These are phyloP conservation scores for Volvariella surrecta DNA, from an alignment of 1,284 basidiomycete species.

Conservation along the genomic window DNA sequence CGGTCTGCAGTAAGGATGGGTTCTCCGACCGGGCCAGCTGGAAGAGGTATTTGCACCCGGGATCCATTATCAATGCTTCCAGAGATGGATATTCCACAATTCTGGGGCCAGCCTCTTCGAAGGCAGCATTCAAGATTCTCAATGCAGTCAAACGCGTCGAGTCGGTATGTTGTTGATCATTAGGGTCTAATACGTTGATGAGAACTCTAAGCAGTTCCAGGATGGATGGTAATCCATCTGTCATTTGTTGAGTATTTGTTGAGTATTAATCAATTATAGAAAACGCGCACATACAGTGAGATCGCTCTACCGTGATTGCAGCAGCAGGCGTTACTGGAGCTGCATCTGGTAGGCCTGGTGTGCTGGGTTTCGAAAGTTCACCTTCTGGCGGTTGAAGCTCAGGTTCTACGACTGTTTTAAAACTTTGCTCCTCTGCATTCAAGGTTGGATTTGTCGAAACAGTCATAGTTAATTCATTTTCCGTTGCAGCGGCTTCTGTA, in stretches of 20 bases:
- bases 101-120: constrained; percentile 77
- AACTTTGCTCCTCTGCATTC: constrained; percentile 8
- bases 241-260: too few relatives aligned
- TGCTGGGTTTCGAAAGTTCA: constrained; percentile 3
- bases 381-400: constrained; percentile 11
- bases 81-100: constrained; percentile 75
- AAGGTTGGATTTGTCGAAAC: constrained; percentile 28
- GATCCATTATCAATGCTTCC: constrained; percentile 69
- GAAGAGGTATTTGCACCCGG: constrained; percentile 95
- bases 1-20: constrained; percentile 66
- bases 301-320: neutral
- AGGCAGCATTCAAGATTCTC: constrained; percentile 81
- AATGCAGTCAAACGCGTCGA: constrained; percentile 90
- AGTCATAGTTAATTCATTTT: constrained; percentile 54
- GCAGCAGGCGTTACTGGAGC: neutral
- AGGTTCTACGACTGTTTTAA: too few relatives aligned
- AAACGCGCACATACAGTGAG: constrained; percentile 3
- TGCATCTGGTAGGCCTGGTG: neutral
- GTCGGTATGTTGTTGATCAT: constrained; percentile 92
- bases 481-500: constrained; percentile 36
- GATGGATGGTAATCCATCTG: constrained; percentile 89
- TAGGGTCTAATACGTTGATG: constrained; percentile 92
- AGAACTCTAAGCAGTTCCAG: constrained; percentile 91
- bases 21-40: constrained; percentile 90
- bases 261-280: too few relatives aligned